These are phyloP conservation scores for Metschnikowia sp. DNA, from an alignment of 805 yeast genomes.

Conservation along the genomic window DNA sequence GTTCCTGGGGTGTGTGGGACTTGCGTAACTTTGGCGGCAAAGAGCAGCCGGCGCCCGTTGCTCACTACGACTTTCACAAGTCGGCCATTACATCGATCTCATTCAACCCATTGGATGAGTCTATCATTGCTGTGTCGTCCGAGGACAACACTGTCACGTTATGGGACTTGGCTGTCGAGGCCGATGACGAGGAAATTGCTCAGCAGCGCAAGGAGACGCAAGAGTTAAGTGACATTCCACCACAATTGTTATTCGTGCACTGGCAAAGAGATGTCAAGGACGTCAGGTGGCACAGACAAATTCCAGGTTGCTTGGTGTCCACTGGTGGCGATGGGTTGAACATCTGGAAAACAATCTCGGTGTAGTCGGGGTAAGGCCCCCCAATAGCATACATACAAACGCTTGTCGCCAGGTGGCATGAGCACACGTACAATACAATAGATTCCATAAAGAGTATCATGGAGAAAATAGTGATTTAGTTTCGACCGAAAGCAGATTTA, in stretches of 20 bases:
- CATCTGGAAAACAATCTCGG: slow-evolving; percentile 95
- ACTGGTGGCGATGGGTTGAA: slow-evolving; percentile 95
- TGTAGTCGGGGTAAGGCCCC: slow-evolving; percentile 35
- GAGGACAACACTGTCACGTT: slow-evolving; percentile 96
- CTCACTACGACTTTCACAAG: slow-evolving; percentile 92
- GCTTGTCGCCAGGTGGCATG: slow-evolving; percentile 1
- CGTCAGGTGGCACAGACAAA: slow-evolving; percentile 96
- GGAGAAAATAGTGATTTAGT: too few relatives aligned
- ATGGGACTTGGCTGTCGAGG: slow-evolving; percentile 98
- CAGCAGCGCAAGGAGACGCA: slow-evolving; percentile 74
- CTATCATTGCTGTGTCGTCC: slow-evolving; percentile 90
- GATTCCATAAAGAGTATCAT: neutral
- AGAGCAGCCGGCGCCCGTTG: slow-evolving; percentile 71
- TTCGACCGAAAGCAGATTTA: too few relatives aligned
- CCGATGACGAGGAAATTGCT: slow-evolving; percentile 91
- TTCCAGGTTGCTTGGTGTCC: slow-evolving; percentile 91
- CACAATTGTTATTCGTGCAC: slow-evolving; percentile 92
- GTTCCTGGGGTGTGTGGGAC: slow-evolving; percentile 98
- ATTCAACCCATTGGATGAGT: slow-evolving; percentile 93
- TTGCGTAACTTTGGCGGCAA: slow-evolving; percentile 70
- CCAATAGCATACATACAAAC: neutral
- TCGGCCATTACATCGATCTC: slow-evolving; percentile 89
- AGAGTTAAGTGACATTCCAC: slow-evolving; percentile 87
- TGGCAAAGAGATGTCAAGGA: slow-evolving; percentile 98
- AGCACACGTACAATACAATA: neutral